Evolutionary conservation across 345 rosid genomes (phyloP).

Genomic region (Arabis alpina): DNA sequence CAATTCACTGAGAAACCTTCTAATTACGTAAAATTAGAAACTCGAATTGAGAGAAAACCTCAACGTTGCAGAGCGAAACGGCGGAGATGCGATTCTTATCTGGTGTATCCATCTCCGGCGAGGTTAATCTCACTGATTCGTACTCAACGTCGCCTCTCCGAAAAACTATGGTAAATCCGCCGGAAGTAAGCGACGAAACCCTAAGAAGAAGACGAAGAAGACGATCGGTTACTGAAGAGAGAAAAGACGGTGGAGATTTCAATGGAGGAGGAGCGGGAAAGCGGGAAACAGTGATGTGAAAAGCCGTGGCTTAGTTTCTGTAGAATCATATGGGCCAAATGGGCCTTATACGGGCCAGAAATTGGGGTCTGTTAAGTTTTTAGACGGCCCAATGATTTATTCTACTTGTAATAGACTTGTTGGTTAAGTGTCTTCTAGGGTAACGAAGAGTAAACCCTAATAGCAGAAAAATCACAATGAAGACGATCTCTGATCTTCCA

Average conservation of each 20-base stretch:
- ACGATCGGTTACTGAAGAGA: constrained; percentile 6
- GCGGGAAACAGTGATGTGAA: constrained; percentile 11
- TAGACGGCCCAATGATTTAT: too few relatives aligned
- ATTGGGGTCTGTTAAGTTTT: too few relatives aligned
- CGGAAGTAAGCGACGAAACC: constrained; percentile 6
- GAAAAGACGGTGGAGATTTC: constrained; percentile 36
- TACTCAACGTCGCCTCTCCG: constrained; percentile 1
- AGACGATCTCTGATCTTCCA: too few relatives aligned
- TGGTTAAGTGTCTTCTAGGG: too few relatives aligned
- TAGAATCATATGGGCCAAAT: too few relatives aligned
- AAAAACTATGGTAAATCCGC: neutral
- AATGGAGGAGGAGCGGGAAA: constrained; percentile 44
- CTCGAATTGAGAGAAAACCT: constrained; percentile 44
- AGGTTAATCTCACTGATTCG: constrained; percentile 14
- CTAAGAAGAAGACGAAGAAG: constrained; percentile 27
- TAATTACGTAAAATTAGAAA: neutral
- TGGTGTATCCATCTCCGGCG: constrained; percentile 62
- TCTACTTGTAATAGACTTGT: too few relatives aligned
- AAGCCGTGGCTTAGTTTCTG: constrained; percentile 15
- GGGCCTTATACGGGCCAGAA: too few relatives aligned
- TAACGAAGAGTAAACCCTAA: too few relatives aligned
- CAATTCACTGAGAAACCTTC: neutral
- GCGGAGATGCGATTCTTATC: constrained; percentile 53
- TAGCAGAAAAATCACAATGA: too few relatives aligned
- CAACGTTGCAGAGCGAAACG: constrained; percentile 48